Evolutionary conservation across 768 basidiomycete species (phyloP).

Genomic region (Hydnomerulius pinastri): DNA sequence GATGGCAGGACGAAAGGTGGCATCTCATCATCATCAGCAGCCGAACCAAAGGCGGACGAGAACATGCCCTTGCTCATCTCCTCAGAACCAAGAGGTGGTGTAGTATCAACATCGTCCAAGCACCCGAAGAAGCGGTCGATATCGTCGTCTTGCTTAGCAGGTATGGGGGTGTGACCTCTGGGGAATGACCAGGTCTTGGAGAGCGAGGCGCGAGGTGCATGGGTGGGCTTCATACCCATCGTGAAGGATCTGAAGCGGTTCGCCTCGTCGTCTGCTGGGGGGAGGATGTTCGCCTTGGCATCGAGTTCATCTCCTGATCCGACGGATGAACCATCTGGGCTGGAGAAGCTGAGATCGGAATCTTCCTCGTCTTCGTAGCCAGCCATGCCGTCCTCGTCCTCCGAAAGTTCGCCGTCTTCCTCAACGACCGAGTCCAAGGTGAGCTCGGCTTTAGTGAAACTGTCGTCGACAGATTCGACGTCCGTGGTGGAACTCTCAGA

Average conservation of each 20-base stretch:
- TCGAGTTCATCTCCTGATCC: constrained; percentile 53
- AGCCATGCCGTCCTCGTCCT: constrained; percentile 57
- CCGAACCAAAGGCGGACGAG: constrained; percentile 48
- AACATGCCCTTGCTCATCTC: constrained; percentile 66
- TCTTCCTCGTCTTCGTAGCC: constrained; percentile 75
- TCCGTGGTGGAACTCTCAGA: constrained; percentile 67
- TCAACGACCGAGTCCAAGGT: constrained; percentile 60
- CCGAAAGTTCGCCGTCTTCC: constrained; percentile 43
- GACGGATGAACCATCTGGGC: constrained; percentile 51
- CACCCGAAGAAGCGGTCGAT: constrained; percentile 81
- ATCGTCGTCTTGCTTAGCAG: constrained; percentile 39
- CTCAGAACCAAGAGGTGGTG: constrained; percentile 44
- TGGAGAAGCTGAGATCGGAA: constrained; percentile 48
- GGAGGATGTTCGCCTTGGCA: constrained; percentile 1
- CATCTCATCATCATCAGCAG: constrained; percentile 49
- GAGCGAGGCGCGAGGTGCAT: constrained; percentile 44
- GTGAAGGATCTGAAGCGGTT: constrained; percentile 3
- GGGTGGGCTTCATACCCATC: constrained; percentile 22
- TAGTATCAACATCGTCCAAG: constrained; percentile 53
- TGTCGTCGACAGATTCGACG: constrained; percentile 60
- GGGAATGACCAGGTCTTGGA: constrained; percentile 77
- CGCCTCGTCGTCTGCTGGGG: constrained; percentile 17
- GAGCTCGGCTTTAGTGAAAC: constrained; percentile 42
- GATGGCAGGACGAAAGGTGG: constrained; percentile 52
- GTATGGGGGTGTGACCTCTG: constrained; percentile 27